Conservation (phyloP, 306 rosid genomes). For the Purshia tridentata region DNA sequence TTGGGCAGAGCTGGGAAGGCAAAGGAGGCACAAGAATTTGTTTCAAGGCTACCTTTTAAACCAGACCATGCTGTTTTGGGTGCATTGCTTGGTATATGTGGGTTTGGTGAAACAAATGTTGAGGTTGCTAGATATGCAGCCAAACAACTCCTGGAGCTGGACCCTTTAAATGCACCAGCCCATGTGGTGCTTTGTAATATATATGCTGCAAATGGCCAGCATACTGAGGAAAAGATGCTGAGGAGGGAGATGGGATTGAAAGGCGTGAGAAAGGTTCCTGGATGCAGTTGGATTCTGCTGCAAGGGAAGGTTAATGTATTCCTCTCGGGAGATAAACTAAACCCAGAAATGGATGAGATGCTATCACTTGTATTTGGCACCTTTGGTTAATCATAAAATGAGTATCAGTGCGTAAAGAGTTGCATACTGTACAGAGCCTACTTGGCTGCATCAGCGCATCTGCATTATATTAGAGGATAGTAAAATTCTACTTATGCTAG, state of each 20-base stretch:
- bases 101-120: slow-evolving; percentile 40
- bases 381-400: slow-evolving; percentile 20
- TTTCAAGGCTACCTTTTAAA: slow-evolving; percentile 53
- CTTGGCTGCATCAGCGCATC: neutral
- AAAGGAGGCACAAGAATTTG: slow-evolving; percentile 64
- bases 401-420: neutral
- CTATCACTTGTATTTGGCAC: slow-evolving; percentile 17
- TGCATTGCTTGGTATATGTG: slow-evolving; percentile 64
- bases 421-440: neutral
- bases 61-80: slow-evolving; percentile 67
- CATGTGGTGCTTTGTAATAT: slow-evolving; percentile 63
- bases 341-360: slow-evolving; percentile 33
- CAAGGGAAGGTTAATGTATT: slow-evolving; percentile 50
- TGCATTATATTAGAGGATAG: neutral
- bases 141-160: slow-evolving; percentile 50
- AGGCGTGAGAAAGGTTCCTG: slow-evolving; percentile 68
- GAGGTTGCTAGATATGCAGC: slow-evolving; percentile 56
- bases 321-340: slow-evolving; percentile 48
- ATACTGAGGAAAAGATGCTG: slow-evolving; percentile 47
- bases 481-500: neutral
- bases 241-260: slow-evolving; percentile 69
- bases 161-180: slow-evolving; percentile 70
- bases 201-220: slow-evolving; percentile 51
- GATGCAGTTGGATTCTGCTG: slow-evolving; percentile 72
- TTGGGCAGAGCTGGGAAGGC: slow-evolving; percentile 70